These are phyloP conservation scores for Ophiostoma fasciatum DNA, from an alignment of 2,329 filamentous ascomycete species.

Conservation along the genomic window DNA sequence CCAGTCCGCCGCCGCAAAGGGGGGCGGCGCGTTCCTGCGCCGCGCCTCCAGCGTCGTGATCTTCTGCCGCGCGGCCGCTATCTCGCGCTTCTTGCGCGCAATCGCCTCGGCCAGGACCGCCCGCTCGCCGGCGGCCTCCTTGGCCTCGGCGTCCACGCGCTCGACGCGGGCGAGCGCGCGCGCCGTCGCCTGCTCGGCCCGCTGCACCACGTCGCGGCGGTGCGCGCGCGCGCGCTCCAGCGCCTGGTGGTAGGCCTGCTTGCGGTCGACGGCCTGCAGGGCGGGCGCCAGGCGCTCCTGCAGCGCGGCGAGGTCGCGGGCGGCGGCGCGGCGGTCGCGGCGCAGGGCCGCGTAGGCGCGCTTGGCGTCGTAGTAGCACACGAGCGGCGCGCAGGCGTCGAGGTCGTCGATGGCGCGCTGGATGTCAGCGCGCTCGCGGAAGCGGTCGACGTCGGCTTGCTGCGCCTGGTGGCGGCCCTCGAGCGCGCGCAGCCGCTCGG, in stretches of 20 bases:
- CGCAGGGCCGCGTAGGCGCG: conserved; percentile 36
- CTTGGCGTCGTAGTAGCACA: conserved; percentile 46
- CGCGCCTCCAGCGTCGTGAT: conserved; percentile 51
- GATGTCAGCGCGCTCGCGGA: conserved; percentile 59
- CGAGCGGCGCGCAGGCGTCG: conserved; percentile 48
- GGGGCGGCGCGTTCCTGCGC: conserved; percentile 43
- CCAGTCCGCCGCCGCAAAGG: conserved; percentile 55
- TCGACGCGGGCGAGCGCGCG: conserved; percentile 27
- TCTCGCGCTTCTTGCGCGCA: conserved; percentile 34
- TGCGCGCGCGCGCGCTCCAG: conserved; percentile 40
- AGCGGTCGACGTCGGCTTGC: conserved; percentile 67
- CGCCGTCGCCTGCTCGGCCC: conserved; percentile 37
- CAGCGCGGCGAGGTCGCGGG: conserved; percentile 42
- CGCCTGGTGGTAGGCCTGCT: conserved; percentile 48
- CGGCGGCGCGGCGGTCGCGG: conserved; percentile 35
- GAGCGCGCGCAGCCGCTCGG: conserved; percentile 49
- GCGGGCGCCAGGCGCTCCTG: conserved; percentile 49
- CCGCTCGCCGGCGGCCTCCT: conserved; percentile 32
- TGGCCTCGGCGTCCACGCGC: conserved; percentile 23
- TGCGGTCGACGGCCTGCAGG: conserved; percentile 51
- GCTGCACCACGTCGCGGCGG: conserved; percentile 37
- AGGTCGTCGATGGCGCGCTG: conserved; percentile 50
- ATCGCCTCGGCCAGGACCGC: conserved; percentile 37
- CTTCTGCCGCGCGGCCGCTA: conserved; percentile 32
- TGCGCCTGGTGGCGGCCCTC: conserved; percentile 61